Conservation (phyloP, 495 filamentous ascomycete species). For the Penicillium herquei region DNA sequence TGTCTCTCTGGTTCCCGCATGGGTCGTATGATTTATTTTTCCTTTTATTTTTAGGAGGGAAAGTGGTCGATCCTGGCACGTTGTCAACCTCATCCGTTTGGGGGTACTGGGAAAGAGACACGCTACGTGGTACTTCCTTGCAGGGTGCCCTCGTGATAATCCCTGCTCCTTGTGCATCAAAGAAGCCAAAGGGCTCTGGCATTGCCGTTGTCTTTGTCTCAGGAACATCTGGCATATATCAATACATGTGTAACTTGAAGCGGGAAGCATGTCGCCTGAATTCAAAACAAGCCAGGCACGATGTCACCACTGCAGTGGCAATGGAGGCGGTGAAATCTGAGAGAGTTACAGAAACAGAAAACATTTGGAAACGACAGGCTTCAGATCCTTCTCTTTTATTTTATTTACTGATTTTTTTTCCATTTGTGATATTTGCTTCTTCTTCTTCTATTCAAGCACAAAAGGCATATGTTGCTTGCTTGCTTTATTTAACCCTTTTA, state of each 20-base stretch:
- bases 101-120: not conserved
- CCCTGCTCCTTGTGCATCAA: not conserved
- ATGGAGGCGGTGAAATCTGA: constrained; percentile 5
- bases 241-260: constrained; percentile 10
- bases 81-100: not conserved
- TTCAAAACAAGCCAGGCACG: not conserved
- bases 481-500: not conserved
- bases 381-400: not conserved
- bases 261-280: constrained; percentile 7
- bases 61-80: too few relatives aligned
- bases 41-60: too few relatives aligned
- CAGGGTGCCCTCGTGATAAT: not conserved
- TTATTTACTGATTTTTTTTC: not conserved
- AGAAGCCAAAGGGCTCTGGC: not conserved
- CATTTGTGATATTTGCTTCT: not conserved
- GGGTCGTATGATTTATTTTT: not conserved
- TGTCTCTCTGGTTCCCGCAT: not conserved
- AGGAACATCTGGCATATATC: not conserved
- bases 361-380: not conserved
- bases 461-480: not conserved
- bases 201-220: not conserved
- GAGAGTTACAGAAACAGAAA: not conserved
- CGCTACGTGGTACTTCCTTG: not conserved
- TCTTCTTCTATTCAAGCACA: not conserved
- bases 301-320: not conserved